Conservation (phyloP, 2,329 filamentous ascomycete genomes). For the Xylariaceae sp. region DNA sequence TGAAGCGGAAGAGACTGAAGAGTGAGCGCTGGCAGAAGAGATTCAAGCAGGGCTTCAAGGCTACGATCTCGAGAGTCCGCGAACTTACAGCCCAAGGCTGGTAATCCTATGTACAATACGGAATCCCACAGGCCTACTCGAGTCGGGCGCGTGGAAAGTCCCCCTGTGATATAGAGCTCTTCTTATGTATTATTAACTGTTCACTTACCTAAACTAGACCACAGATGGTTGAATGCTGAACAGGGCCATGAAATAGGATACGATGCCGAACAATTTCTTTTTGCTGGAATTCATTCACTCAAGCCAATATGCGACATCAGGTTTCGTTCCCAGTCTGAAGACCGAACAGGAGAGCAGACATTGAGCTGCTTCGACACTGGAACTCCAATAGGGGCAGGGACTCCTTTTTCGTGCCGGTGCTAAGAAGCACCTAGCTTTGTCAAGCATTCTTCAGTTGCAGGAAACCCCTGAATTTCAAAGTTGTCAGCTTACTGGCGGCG, state of each 20-base stretch:
- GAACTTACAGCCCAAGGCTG: constrained; percentile 74
- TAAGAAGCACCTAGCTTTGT: too few relatives aligned
- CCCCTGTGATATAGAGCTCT: constrained; percentile 14
- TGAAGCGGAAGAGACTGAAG: constrained; percentile 71
- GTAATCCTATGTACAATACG: constrained; percentile 40
- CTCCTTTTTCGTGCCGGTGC: too few relatives aligned
- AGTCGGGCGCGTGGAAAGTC: constrained; percentile 1
- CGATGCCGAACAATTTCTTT: not conserved
- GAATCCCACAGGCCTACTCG: not conserved
- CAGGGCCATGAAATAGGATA: not conserved
- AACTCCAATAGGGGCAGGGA: too few relatives aligned
- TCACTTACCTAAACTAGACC: not conserved
- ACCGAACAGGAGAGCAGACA: too few relatives aligned
- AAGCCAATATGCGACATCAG: not conserved
- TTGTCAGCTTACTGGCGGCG: too few relatives aligned
- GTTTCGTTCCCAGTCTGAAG: too few relatives aligned
- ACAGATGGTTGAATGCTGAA: not conserved
- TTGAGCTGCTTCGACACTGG: too few relatives aligned
- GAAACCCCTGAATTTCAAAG: too few relatives aligned
- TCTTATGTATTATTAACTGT: constrained; percentile 12
- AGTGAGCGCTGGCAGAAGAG: constrained; percentile 63
- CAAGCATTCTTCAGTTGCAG: too few relatives aligned
- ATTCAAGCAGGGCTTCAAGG: constrained; percentile 65
- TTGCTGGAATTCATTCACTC: constrained; percentile 1
- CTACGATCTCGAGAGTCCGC: constrained; percentile 57